These are phyloP conservation scores for Apiospora kogelbergensis DNA, from an alignment of 2,329 filamentous ascomycete species.

Conservation along the genomic window DNA sequence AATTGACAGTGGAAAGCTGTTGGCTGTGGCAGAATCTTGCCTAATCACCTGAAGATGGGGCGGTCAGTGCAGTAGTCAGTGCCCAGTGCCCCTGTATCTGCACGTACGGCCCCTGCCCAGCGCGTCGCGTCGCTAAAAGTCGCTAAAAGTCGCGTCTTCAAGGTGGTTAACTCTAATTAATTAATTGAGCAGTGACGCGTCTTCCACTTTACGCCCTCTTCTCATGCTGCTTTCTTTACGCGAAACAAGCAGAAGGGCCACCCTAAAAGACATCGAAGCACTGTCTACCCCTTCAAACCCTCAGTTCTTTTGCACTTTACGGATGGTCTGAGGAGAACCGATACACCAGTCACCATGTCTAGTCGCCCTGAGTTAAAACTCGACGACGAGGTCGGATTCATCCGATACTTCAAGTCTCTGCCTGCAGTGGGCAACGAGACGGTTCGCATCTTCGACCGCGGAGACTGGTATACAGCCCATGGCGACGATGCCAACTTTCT, in stretches of 20 bases:
- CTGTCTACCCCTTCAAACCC: background rate
- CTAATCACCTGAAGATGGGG: background rate
- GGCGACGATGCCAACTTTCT: slow-evolving; percentile 83
- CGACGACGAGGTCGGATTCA: slow-evolving; percentile 96
- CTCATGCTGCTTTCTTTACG: background rate
- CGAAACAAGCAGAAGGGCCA: background rate
- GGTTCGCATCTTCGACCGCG: slow-evolving; percentile 88
- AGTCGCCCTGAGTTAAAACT: slow-evolving; percentile 53
- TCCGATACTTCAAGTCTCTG: slow-evolving; percentile 91
- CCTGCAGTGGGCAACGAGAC: slow-evolving; percentile 70
- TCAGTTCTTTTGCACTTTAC: background rate
- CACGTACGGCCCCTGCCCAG: background rate
- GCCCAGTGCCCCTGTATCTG: background rate
- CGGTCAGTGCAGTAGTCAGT: background rate
- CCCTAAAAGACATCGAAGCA: background rate
- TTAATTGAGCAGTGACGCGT: background rate
- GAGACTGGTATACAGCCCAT: slow-evolving; percentile 95
- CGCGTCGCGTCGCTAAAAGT: background rate
- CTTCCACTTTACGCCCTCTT: slow-evolving; percentile 1
- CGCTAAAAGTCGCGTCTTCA: too few species aligned
- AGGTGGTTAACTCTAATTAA: background rate
- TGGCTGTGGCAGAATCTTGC: background rate
- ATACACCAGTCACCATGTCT: slow-evolving; percentile 11
- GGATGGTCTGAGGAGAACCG: background rate
- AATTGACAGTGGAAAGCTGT: background rate